Evolutionary conservation across 2,329 filamentous ascomycete genomes (phyloP).

Genomic region (Diaporthe citri): DNA sequence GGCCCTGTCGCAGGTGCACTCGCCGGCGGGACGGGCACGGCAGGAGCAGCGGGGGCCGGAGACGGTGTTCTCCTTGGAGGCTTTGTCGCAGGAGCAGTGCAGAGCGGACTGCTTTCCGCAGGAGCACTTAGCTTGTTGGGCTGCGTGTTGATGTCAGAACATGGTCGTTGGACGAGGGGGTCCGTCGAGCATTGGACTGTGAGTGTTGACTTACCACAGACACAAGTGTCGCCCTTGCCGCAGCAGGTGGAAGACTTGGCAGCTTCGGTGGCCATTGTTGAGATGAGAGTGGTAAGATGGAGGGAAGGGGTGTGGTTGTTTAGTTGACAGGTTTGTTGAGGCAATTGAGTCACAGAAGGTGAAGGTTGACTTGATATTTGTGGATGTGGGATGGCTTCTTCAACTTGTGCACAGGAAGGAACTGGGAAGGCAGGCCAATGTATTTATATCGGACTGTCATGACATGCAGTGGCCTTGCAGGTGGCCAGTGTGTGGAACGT

Average conservation of each 20-base stretch:
- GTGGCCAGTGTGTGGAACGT: conserved; percentile 23
- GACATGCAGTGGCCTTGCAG: conserved; percentile 26
- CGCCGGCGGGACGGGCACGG: conserved; percentile 81
- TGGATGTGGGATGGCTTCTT: background rate
- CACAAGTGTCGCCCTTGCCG: conserved; percentile 65
- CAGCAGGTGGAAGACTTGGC: conserved; percentile 65
- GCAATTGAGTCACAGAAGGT: too few species aligned
- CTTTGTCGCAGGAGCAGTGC: conserved; percentile 86
- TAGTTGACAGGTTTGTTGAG: background rate
- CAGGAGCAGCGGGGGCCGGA: conserved; percentile 85
- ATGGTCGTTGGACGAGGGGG: too few species aligned
- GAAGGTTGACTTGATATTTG: background rate
- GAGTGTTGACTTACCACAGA: conserved; percentile 64
- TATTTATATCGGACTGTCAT: conserved; percentile 32
- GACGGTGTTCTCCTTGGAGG: conserved; percentile 79
- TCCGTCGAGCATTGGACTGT: background rate
- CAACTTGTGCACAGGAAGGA: background rate
- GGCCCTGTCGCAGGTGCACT: conserved; percentile 85
- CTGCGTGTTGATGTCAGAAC: conserved; percentile 51
- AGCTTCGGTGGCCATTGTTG: conserved; percentile 50
- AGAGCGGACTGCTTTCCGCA: conserved; percentile 91
- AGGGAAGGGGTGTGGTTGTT: background rate
- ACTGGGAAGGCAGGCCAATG: background rate
- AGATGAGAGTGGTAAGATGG: conserved; percentile 10
- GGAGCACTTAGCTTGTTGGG: conserved; percentile 80